A percentile compares a stretch with the other conserved stretches of the same genome.
These are phyloP conservation scores for Lentinula aciculospora DNA, from an alignment of 768 basidiomycete genomes.

Conservation along the genomic window DNA sequence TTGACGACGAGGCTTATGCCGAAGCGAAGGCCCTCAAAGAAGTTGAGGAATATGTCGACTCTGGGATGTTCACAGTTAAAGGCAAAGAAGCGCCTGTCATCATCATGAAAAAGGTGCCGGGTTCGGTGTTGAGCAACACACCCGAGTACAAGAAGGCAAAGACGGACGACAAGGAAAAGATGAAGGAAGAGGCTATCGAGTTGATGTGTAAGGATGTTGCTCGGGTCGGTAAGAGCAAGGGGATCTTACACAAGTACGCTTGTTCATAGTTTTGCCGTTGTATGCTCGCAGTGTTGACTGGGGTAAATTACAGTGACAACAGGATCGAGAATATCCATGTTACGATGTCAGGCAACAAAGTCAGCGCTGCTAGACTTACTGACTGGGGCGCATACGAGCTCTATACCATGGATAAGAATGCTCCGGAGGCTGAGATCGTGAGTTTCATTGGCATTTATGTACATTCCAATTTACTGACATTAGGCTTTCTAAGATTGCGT, in stretches of 20 bases:
- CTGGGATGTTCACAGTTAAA: neutral
- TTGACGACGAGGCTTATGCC: neutral
- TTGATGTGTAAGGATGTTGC: neutral
- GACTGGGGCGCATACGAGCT: neutral
- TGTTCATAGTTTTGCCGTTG: neutral
- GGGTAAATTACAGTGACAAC: neutral
- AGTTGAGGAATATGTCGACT: neutral
- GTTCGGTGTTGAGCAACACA: neutral
- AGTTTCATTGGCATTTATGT: neutral
- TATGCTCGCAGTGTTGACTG: neutral
- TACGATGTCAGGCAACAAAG: neutral
- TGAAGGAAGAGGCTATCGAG: neutral
- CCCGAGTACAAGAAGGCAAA: neutral
- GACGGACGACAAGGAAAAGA: neutral
- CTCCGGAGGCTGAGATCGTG: neutral
- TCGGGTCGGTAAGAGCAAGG: neutral
- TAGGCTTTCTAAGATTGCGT: neutral
- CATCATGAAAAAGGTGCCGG: neutral
- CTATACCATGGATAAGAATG: neutral
- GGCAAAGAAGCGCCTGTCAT: neutral
- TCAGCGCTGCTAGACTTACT: neutral
- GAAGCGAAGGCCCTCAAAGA: neutral
- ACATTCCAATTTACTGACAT: neutral
- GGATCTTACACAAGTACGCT: neutral
- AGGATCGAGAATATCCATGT: conserved; percentile 1